Base-by-base conservation (phyloP, 306 rosid species). In the Vachellia collinsii region DNA sequence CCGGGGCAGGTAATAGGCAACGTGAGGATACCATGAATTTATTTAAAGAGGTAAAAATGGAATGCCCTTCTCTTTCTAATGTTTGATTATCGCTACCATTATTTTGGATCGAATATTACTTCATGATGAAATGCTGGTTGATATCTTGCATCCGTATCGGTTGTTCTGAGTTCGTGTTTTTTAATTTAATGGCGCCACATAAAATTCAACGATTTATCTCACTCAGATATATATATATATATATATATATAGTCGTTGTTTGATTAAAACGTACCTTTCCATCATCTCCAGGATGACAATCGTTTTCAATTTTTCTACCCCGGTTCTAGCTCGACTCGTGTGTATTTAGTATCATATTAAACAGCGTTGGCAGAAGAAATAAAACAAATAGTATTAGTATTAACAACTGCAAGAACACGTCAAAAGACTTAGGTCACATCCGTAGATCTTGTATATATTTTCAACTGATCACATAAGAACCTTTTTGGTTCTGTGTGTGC, bases 1-100 rank as follows among this genome's bases (percentile, higher is more conserved):
- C 51, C 11, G 72, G 34, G 38, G 12, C 39, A 38, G 47, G 77
- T 47, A 46, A 23, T 19, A 36, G 67, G 25, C 43, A 56, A 46
- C 43, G 38, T 38, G 43, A 13, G 53, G 23, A 2, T 29, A 29
- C 34, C 34, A 29, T 29, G 2, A 29, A 29, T 29, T 29, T 29
- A 29, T 29, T 29, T 29, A 29, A 29, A 29, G 58, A 69, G 87
- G 81, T 83, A 47, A 13, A 34, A 44, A 7, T 39, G 76, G 9
- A 59, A 59, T 75, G 8, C n/a, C 11, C 36, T 63, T 12, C 8
- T 17, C 5, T n/a, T 14, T 37, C 23, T 46, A 39, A 37, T 56
- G 3, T 48, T 5, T 13, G 42, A 19, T 51, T 8, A n/a, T 17
- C 22, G 3, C 62, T 48, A 8, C 11, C 62, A 54, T 69, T 8